Evolutionary conservation across 2,329 filamentous ascomycete genomes (phyloP), one percentile per base, ranked within the genome.

Genomic region (Parafenestella ontariensis): DNA sequence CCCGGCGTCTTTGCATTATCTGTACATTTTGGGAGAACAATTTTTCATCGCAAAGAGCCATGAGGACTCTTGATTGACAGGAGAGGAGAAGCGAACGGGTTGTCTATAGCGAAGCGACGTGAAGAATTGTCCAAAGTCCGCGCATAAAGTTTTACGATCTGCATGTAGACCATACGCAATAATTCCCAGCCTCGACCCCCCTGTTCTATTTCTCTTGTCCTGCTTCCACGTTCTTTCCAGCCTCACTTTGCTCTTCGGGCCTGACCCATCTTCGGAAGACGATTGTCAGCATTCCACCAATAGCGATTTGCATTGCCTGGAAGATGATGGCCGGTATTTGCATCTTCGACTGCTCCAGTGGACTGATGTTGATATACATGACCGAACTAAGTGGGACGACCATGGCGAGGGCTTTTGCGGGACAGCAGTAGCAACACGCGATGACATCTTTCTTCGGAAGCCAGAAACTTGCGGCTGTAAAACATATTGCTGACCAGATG

Each of bases 401-500:
- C 52, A 91, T 79, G 2, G 85, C 87, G 1, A 88, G 87, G 2
- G 88, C 90, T 74, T 92, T 92, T 13, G 88, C 88, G 0, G 89
- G 87, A 23, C 86, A 87, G 64, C 88, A 90, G 72, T 91, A 91
- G 62, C 88, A 90, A 13, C 90, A 84, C 0, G 89, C 87, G 45
- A 91, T 83, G 0, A 88, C 84, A 63, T 90, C 85, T 53, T 84
- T 82, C 33, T 82, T 82, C 0, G 82, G 76, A 69, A 89, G 79
- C 64, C 81, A 85, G 31, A 80, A 73, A 2, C 82, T 71, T 1
- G 81, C 82, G 1, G 85, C 78, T 33, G 77, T 78, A 59, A 85
- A 85, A 56, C 87, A 89, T 10, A 90, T 80, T 1, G 79, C 74
- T 1, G 88, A 84, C 76, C 89, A 90, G 28, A 90, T 61, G 21